Evolutionary conservation across 2,329 filamentous ascomycete genomes (phyloP).

Genomic region (Verticillium tricorpus): DNA sequence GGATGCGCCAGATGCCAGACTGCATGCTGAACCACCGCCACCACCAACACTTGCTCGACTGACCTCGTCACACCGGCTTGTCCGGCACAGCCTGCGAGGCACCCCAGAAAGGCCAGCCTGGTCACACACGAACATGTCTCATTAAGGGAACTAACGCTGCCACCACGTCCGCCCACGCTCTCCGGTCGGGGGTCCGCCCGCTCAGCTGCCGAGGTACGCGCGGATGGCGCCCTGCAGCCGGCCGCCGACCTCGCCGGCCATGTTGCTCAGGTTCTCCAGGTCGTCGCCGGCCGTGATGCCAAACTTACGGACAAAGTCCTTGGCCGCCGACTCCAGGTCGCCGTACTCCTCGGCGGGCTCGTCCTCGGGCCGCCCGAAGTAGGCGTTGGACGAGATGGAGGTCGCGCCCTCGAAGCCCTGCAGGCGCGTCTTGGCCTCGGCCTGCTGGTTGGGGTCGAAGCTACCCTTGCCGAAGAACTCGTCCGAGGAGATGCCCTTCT

Average conservation of each 20-base stretch:
- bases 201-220: slow-evolving; percentile 57
- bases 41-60: not conserved
- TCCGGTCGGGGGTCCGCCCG: not conserved
- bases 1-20: not conserved
- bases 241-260: slow-evolving; percentile 79
- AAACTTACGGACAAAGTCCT: slow-evolving; percentile 93
- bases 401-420: slow-evolving; percentile 91
- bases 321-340: slow-evolving; percentile 87
- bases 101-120: not conserved
- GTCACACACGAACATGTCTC: not conserved
- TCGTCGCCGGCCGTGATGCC: slow-evolving; percentile 95
- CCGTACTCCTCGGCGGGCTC: slow-evolving; percentile 77
- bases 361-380: slow-evolving; percentile 91
- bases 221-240: slow-evolving; percentile 75
- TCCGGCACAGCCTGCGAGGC: not conserved
- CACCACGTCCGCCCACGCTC: not conserved
- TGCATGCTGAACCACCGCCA: not conserved
- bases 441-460: slow-evolving; percentile 75
- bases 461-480: slow-evolving; percentile 94
- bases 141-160: not conserved
- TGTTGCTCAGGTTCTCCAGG: slow-evolving; percentile 79
- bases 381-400: slow-evolving; percentile 92
- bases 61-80: not conserved
- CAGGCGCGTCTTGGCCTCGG: slow-evolving; percentile 82
- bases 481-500: slow-evolving; percentile 96